Conservation (phyloP, 2,329 filamentous ascomycete genomes). For the Tolypocladium amazonense region DNA sequence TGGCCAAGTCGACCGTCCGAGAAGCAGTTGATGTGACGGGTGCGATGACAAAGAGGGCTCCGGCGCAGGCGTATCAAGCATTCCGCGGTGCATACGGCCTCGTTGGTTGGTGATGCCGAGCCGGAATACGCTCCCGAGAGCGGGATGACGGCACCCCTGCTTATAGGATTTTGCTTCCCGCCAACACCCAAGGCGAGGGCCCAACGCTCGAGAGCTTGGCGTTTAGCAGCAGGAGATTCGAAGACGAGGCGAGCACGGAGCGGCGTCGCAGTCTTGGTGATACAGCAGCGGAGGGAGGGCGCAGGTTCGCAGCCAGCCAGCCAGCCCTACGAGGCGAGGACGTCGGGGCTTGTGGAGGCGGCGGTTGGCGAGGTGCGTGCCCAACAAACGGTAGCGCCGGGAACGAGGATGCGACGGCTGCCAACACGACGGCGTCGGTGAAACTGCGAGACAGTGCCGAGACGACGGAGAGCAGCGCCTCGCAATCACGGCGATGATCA, state of each 20-base stretch:
- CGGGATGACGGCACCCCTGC: neutral
- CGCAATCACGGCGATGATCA: neutral
- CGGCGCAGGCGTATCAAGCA: neutral
- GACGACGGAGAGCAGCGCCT: neutral
- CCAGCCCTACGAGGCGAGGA: neutral
- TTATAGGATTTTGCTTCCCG: neutral
- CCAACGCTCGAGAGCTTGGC: neutral
- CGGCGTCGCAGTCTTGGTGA: neutral
- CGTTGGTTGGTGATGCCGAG: neutral
- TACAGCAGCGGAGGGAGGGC: neutral
- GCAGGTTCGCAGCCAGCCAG: neutral
- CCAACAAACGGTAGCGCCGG: neutral
- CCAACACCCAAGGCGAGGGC: neutral
- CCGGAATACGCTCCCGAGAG: neutral
- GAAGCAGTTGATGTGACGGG: neutral
- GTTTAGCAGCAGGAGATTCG: neutral
- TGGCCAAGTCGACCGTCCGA: neutral
- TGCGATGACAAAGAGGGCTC: neutral
- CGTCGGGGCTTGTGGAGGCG: neutral
- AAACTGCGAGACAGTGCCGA: neutral
- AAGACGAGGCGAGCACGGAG: neutral
- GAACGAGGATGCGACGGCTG: neutral
- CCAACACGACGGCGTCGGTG: neutral
- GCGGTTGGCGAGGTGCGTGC: neutral
- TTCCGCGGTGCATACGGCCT: neutral